phyloP scores from a whole-genome alignment of 306 rosid genomes.

The Prunus mira region DNA sequence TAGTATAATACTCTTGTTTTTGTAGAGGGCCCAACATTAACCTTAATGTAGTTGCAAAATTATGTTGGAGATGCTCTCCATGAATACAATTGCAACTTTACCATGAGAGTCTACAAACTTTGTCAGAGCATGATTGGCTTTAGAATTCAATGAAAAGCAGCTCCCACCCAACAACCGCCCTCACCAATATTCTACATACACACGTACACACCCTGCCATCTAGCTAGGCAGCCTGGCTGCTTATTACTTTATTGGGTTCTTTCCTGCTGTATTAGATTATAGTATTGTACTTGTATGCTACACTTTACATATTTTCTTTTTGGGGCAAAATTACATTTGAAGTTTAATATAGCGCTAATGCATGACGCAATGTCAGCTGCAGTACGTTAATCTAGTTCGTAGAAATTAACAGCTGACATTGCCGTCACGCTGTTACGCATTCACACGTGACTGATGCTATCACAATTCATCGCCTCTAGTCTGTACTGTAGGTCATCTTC shows the following conservation, averaged over 20 bases:
- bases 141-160: neutral
- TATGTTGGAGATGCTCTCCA: neutral
- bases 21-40: neutral
- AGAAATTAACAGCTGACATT: no score
- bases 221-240: constrained; percentile 1
- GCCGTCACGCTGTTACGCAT: no score
- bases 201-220: neutral
- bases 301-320: no score
- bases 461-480: neutral
- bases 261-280: neutral
- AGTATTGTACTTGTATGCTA: neutral
- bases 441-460: no score
- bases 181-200: neutral
- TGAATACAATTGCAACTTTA: constrained; percentile 1
- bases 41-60: neutral
- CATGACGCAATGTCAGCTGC: no score
- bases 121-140: constrained; percentile 6
- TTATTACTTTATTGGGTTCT: neutral
- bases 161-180: neutral
- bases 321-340: no score
- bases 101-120: neutral
- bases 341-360: no score
- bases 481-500: neutral
- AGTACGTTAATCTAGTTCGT: no score
- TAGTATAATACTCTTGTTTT: neutral